phyloP scores from a whole-genome alignment of 2,329 filamentous ascomycete species.

The Xylaria sp. region DNA sequence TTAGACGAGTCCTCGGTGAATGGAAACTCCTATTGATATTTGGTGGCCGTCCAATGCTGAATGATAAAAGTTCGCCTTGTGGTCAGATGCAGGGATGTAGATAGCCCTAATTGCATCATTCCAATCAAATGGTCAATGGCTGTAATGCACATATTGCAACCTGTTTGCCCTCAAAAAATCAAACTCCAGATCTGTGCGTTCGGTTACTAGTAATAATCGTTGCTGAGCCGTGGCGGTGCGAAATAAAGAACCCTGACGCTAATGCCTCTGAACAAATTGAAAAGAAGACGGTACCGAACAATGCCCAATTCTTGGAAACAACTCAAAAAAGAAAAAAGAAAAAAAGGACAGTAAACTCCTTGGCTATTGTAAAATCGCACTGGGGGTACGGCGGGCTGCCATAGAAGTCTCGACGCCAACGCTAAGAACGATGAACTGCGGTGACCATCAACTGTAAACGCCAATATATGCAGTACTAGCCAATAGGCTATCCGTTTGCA shows the following conservation, averaged over 20 bases:
- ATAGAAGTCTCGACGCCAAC: conserved; percentile 40
- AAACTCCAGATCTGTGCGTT: conserved; percentile 27
- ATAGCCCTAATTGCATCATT: conserved; percentile 14
- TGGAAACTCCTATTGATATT: conserved; percentile 14
- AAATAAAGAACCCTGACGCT: conserved; percentile 37
- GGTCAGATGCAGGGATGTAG: conserved; percentile 13
- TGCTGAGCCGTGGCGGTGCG: conserved; percentile 26
- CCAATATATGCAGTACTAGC: conserved; percentile 39
- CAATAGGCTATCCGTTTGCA: conserved; percentile 32
- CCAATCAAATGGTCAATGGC: conserved; percentile 12
- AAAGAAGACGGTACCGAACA: conserved; percentile 38
- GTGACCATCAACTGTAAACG: conserved; percentile 39
- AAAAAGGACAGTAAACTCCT: conserved; percentile 41
- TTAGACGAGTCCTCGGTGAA: conserved; percentile 11
- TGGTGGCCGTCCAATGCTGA: conserved; percentile 11
- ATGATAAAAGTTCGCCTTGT: conserved; percentile 18
- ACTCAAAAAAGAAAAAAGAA: conserved; percentile 36
- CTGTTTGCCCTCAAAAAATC: conserved; percentile 22
- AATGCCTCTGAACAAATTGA: conserved; percentile 34
- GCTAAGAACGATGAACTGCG: conserved; percentile 40
- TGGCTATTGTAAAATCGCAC: conserved; percentile 34
- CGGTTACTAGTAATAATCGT: conserved; percentile 27
- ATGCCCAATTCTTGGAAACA: conserved; percentile 40
- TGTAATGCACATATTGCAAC: conserved; percentile 19
- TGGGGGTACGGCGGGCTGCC: conserved; percentile 35